Evolutionary conservation across 2,329 filamentous ascomycete genomes (phyloP).

Genomic region (Colletotrichum sp.): DNA sequence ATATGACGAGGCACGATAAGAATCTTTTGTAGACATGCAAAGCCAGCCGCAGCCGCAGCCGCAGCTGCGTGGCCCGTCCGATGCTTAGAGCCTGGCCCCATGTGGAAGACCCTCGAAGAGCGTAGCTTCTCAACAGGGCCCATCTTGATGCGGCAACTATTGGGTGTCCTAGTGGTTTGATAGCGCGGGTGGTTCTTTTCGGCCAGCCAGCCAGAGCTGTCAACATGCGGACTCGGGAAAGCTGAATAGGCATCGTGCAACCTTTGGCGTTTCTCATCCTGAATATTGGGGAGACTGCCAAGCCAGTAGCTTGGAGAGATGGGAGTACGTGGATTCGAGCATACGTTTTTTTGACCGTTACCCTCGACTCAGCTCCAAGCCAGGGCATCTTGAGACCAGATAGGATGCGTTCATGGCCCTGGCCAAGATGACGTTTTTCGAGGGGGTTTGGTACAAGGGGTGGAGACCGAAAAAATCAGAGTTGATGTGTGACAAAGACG

Average conservation of each 20-base stretch:
- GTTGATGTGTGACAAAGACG: background rate
- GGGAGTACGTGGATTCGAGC: background rate
- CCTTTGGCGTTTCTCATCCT: background rate
- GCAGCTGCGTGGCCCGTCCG: background rate
- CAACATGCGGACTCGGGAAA: background rate
- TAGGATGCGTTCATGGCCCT: background rate
- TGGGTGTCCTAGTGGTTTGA: background rate
- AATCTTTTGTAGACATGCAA: background rate
- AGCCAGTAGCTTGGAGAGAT: constrained; percentile 1
- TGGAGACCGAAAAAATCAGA: background rate
- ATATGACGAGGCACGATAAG: background rate
- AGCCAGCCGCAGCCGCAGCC: background rate
- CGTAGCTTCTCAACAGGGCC: background rate
- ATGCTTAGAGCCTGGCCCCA: background rate
- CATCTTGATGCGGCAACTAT: background rate
- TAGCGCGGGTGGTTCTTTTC: background rate
- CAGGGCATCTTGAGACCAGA: background rate
- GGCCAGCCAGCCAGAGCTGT: background rate
- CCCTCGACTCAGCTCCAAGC: background rate
- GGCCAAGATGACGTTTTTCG: background rate
- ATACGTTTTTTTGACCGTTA: background rate
- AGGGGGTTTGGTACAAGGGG: background rate
- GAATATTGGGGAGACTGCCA: background rate
- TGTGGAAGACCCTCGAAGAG: background rate
- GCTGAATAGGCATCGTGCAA: constrained; percentile 7